Evolutionary conservation across 805 yeast genomes (phyloP), one percentile per base, ranked within the genome.

Genomic region (Pichia cephalocereana): DNA sequence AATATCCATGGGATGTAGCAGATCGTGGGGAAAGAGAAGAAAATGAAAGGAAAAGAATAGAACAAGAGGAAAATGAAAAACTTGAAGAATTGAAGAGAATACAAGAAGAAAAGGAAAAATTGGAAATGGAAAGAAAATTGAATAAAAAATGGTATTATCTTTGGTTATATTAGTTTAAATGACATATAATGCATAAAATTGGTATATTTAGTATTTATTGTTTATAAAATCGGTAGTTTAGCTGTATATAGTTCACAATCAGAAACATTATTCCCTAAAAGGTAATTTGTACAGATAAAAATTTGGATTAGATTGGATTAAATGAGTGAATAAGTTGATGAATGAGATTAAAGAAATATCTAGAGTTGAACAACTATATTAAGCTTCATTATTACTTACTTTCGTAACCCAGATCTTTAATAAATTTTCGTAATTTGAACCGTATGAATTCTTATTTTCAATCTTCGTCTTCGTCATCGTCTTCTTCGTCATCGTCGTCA

Each of bases 131-230:
- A 39, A 40, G 43, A 23, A 19, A 23, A 36, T 28, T 36, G 40
- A 31, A 37, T 45, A 18, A 41, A 23, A 72, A 66, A 54, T 77
- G 82, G 82, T 77, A 77, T 56, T 77, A 68, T 51, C 65, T 77
- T 41, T 76, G 79, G 78, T 56, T 75, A 49, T 69, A 60, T 55
- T 72, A 19, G 26, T 30, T 18, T 27, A 12, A 31, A 8, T 6
- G 32, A 23, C 26, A 23, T 23, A 5, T 23, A 5, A 23, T 23
- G 26, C 26, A 23, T 23, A 23, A 4, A 23, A 23, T 23, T 32
- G 17, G 8, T 14, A 27, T 40, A n/a, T 27, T 40, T n/a, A n/a
- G n/a, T 17, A 37, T 26, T 34, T 30, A 30, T 30, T 30, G 32
- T 30, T 30, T 30, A 30, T 30, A 30, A 30, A 30, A 30, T 2